Base-by-base conservation (phyloP, 2,329 filamentous ascomycete genomes). In the Monilinia fructigena region DNA sequence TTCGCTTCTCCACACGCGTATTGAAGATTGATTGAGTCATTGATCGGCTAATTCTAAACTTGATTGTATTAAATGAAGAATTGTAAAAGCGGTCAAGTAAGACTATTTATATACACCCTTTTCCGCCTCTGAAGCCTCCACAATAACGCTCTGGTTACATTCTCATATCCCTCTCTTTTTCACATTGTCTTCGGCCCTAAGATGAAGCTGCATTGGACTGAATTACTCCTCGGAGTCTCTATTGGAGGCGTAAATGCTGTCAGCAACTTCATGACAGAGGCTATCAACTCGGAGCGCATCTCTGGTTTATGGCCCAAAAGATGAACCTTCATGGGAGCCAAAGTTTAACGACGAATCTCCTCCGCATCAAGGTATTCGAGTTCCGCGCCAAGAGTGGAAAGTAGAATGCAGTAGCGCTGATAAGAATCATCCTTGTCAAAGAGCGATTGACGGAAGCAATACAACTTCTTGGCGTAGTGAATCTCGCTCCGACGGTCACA, bases 211-310 rank as follows among this genome's bases (percentile, higher is more conserved):
- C 56, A 48, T 31, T 60, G 28, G 56, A 38, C 26, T 8, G 20
- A 48, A 31, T 10, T 60, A 5, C 42, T 60, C 12, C 42, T 60
- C 31, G 56, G 56, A 60, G 56, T 47, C 31, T 60, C 56, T 31
- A 48, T 60, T 16, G 42, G 42, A 10, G 28, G 56, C 4, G 42
- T 23, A 5, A n/a, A 60, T 35, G 56, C 56, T 18, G 42, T 48
- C 28, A 48, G 42, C 14, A 60, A 60, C 42, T 60, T 48, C 28
- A 60, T 60, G 56, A 48, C 18, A 23, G 56, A 60, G 42, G 56
- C 56, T 12, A 48, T 14, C 20, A 60, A 38, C 20, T 60, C 56
- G 20, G 42, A 60, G 42, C 56, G 56, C 8, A 60, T 48, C 12
- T 60, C 42, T 23, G 56, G 56, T 5, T 5, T 60, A 60, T 38